Base-by-base conservation (phyloP, 2,329 filamentous ascomycete genomes). In the Aspergillus pseudotamarii region DNA sequence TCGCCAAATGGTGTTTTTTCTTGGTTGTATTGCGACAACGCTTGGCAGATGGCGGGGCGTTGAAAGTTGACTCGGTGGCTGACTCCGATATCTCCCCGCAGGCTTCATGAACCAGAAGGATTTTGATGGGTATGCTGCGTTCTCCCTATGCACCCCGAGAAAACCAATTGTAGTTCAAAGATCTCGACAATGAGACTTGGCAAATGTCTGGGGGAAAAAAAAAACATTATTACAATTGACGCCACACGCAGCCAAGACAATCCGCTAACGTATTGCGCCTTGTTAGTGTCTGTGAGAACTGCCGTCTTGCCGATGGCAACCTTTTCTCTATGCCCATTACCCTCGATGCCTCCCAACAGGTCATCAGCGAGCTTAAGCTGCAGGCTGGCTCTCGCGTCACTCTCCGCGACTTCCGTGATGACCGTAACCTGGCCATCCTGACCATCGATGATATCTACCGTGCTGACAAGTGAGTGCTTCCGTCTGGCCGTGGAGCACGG, bases 291-390 rank as follows among this genome's bases (percentile, higher is more conserved):
- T 94, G 97, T 70, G 89, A 90, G 80, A 88, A 94, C 72, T 89
- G 91, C 83, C 92, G 95, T 73, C 90, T 99, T 63, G 88, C 88
- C 63, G 89, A 93, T 81, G 95, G 95, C 78, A 89, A 89, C 77
- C 90, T 99, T 73, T 98, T 98, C 84, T 92, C 88, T 80, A 99
- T 99, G 83, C 95, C 95, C 74, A 98, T 99, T 80, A 96, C 91
- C 72, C 89, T 99, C 69, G 95, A 99, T 79, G 84, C 96, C 66
- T 88, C 86, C 68, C 84, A 93, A 78, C 81, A 90, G 75, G 88
- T 88, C 64, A 91, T 98, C 76, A 85, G 94, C 69, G 85, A 89
- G 72, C 78, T 90, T 36, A 88, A 88, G 67, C 85, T 97, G 75
- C 91, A 95, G 86, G 75, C 91, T 30, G 93, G 94, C 60, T 86